These are phyloP conservation scores for Candida montana DNA, from an alignment of 805 yeast genomes.

Conservation along the genomic window DNA sequence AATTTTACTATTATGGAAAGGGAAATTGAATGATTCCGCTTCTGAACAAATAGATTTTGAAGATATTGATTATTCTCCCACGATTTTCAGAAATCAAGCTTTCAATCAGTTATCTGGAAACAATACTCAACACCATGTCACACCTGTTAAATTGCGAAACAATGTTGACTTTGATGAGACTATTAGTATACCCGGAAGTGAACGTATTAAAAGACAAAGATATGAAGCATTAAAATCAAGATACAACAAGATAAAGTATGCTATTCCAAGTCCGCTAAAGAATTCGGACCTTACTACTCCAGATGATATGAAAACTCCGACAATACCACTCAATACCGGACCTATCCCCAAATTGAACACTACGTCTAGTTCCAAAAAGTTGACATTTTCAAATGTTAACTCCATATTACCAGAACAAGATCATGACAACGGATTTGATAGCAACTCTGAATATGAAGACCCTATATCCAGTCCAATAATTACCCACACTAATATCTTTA, in stretches of 20 bases:
- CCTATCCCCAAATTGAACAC: neutral
- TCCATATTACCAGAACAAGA: neutral
- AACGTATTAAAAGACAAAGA: constrained; percentile 28
- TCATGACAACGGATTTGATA: neutral
- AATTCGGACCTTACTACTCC: constrained; percentile 3
- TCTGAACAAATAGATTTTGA: constrained; percentile 3
- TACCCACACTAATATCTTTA: constrained; percentile 6
- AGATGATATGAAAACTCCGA: neutral
- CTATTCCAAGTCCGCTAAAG: constrained; percentile 35
- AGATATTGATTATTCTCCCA: constrained; percentile 22
- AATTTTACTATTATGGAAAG: constrained; percentile 31
- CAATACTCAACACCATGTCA: neutral
- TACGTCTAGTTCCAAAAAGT: neutral
- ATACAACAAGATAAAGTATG: constrained; percentile 29
- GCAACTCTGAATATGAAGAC: constrained; percentile 3
- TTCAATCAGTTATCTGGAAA: constrained; percentile 1
- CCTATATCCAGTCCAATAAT: constrained; percentile 11
- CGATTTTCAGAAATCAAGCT: constrained; percentile 14
- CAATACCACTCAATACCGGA: neutral
- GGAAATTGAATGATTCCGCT: constrained; percentile 11
- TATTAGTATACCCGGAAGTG: constrained; percentile 31
- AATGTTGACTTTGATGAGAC: neutral
- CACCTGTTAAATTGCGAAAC: constrained; percentile 16
- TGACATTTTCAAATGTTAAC: neutral
- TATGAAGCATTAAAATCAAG: constrained; percentile 32